phyloP scores from a whole-genome alignment of 2,329 filamentous ascomycete species.

The Diaporthe batatas region DNA sequence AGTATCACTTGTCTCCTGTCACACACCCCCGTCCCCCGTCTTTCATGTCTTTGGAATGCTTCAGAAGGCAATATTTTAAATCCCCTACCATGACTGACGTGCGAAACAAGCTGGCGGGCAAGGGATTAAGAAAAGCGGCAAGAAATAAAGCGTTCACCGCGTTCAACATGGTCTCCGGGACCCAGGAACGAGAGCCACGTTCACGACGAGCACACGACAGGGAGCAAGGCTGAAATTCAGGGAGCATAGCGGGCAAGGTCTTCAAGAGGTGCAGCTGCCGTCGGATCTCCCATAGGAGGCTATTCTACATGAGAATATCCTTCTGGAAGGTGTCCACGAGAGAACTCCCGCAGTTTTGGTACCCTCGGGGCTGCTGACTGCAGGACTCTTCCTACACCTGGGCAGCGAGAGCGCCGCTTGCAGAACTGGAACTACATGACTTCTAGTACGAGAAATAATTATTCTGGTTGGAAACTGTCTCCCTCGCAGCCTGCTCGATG shows the following conservation, averaged over 20 bases:
- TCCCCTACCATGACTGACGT: too few species aligned
- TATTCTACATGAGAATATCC: not conserved
- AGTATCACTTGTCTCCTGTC: too few species aligned
- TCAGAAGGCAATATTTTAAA: too few species aligned
- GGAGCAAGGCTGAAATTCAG: conserved; percentile 20
- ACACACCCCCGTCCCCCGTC: too few species aligned
- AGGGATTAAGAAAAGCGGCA: conserved; percentile 96
- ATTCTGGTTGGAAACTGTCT: not conserved
- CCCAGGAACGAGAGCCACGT: conserved; percentile 17
- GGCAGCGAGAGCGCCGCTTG: not conserved
- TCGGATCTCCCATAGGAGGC: too few species aligned
- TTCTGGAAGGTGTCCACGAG: not conserved
- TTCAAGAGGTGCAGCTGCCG: not conserved
- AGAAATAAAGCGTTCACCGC: conserved; percentile 75
- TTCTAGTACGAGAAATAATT: not conserved
- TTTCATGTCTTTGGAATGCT: too few species aligned
- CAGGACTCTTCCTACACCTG: not conserved
- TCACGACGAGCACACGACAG: conserved; percentile 40
- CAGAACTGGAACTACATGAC: not conserved
- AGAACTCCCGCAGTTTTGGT: not conserved
- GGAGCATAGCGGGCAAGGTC: conserved; percentile 41
- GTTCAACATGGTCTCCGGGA: not conserved
- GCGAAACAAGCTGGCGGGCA: too few species aligned
- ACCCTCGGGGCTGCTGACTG: not conserved
- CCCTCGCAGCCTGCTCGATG: too few species aligned